Percentiles rank a stretch among this genome's conserved stretches.
Evolutionary conservation across 257 asterid genomes (phyloP).

Genomic region (Nemophila menziesii): DNA sequence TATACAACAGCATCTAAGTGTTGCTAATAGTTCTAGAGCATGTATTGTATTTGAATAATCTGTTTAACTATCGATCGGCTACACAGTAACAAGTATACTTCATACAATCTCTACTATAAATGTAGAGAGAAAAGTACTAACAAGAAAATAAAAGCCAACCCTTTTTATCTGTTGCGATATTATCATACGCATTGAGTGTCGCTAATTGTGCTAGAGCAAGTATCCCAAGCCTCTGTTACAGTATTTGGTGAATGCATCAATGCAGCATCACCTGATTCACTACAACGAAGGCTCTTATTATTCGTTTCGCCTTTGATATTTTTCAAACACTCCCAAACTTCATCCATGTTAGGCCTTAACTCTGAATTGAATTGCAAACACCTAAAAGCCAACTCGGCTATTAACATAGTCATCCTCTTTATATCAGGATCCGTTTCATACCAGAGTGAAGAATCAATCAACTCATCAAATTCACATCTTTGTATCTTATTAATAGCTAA

Average conservation of each 20-base stretch:
- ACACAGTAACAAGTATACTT: no score
- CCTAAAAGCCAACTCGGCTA: constrained; percentile 65
- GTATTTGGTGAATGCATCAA: constrained; percentile 20
- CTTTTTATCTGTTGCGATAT: no score
- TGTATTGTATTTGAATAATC: no score
- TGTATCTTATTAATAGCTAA: constrained; percentile 49
- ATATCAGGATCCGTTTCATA: constrained; percentile 34
- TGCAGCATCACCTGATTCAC: constrained; percentile 21
- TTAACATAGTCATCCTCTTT: constrained; percentile 51
- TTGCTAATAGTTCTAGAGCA: no score
- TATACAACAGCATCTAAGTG: no score
- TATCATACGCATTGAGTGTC: no score
- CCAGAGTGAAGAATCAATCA: constrained; percentile 49
- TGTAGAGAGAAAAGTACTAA: no score
- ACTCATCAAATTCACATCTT: constrained; percentile 46
- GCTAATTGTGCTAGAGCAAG: constrained; percentile 19
- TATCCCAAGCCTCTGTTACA: constrained; percentile 16
- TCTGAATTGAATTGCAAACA: constrained; percentile 63
- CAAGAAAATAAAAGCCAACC: no score
- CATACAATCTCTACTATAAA: no score
- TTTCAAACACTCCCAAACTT: constrained; percentile 30
- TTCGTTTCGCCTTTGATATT: no score
- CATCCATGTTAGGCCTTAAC: constrained; percentile 66
- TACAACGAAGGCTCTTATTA: constrained; percentile 16
- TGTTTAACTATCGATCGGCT: no score